These are phyloP conservation scores for Byssothecium circinans DNA, from an alignment of 2,329 filamentous ascomycete species.

Conservation along the genomic window DNA sequence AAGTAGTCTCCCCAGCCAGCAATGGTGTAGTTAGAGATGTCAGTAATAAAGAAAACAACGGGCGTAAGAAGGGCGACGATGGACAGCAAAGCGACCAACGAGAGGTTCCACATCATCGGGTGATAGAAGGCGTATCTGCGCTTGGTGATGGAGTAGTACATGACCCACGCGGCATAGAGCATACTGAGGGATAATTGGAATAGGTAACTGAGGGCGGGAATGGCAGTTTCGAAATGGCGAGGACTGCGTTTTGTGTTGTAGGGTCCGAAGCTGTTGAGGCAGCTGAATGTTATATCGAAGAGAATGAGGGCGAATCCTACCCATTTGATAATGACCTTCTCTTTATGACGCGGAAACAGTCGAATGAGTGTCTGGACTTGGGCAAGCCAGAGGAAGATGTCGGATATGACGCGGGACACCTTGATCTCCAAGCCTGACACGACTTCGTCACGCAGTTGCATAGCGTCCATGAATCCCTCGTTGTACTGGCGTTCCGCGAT, in stretches of 20 bases:
- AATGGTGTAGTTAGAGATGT: conserved; percentile 82
- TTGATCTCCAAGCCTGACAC: conserved; percentile 84
- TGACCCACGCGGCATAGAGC: conserved; percentile 88
- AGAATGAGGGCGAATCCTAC: conserved; percentile 92
- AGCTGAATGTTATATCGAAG: conserved; percentile 86
- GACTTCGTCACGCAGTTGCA: conserved; percentile 73
- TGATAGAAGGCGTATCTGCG: conserved; percentile 90
- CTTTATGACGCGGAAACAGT: conserved; percentile 91
- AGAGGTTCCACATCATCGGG: conserved; percentile 85
- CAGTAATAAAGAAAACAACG: conserved; percentile 89
- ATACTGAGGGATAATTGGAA: conserved; percentile 86
- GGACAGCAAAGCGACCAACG: conserved; percentile 76
- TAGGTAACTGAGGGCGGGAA: conserved; percentile 87
- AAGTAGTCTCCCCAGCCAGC: conserved; percentile 95
- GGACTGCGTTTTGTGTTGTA: conserved; percentile 62
- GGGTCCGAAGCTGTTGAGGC: conserved; percentile 79
- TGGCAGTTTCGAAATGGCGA: conserved; percentile 79
- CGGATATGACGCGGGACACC: conserved; percentile 87
- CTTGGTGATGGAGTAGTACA: conserved; percentile 92
- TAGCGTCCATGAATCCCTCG: conserved; percentile 77
- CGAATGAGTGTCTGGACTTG: conserved; percentile 96
- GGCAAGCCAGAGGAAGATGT: conserved; percentile 95
- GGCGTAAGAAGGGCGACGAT: conserved; percentile 82
- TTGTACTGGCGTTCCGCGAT: conserved; percentile 82
- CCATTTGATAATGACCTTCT: conserved; percentile 99